Conservation (phyloP, 2,329 filamentous ascomycete genomes). For the Pestalotiopsis sp. region DNA sequence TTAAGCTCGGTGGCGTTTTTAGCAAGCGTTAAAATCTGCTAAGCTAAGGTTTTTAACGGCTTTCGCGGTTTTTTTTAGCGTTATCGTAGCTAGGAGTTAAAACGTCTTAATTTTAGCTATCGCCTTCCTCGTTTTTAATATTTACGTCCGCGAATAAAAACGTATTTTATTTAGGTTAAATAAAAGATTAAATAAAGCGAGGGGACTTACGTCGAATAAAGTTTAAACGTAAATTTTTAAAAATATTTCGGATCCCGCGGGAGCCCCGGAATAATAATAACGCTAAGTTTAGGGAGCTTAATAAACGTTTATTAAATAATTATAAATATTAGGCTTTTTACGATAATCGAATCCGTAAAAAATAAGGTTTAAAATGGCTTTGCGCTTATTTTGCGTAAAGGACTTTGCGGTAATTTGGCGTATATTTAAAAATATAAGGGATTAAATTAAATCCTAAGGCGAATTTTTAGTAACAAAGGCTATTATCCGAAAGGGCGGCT, state of each 20-base stretch:
- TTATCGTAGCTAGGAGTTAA: neutral
- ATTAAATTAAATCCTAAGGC: neutral
- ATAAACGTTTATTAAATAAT: neutral
- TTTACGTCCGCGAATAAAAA: too few relatives aligned
- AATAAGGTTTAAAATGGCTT: neutral
- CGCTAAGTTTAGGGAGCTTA: accelerated
- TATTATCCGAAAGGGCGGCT: neutral
- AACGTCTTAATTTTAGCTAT: neutral
- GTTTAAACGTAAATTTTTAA: too few relatives aligned
- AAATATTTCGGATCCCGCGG: too few relatives aligned
- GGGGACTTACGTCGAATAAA: too few relatives aligned
- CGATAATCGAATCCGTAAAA: neutral
- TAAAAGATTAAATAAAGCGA: too few relatives aligned
- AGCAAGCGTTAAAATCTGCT: too few relatives aligned
- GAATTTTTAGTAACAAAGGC: neutral
- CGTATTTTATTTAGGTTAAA: too few relatives aligned
- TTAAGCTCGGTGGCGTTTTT: too few relatives aligned
- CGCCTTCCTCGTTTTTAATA: too few relatives aligned
- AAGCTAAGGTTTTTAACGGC: too few relatives aligned
- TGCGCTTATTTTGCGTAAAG: neutral
- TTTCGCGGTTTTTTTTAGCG: too few relatives aligned
- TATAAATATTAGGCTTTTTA: neutral
- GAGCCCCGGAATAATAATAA: neutral
- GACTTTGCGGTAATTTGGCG: neutral
- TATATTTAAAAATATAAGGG: neutral